A percentile compares a stretch with the other conserved stretches of the same genome.
Conservation (phyloP, 352 stramenopile species). For the Globisporangium rhizosaccharum region DNA sequence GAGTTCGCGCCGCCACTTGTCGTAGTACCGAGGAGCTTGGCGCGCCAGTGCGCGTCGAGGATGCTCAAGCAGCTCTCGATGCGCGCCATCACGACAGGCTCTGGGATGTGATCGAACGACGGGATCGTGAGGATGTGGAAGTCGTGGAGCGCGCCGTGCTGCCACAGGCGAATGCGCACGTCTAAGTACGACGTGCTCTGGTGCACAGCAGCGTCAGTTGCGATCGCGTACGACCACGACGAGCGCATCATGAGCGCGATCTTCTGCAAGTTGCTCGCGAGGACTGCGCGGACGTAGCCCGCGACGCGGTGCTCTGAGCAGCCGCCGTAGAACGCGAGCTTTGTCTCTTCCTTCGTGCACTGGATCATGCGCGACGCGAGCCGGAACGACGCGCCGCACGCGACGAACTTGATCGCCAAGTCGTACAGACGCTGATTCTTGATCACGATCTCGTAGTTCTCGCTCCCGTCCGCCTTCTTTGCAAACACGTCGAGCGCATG, state of each 20-base stretch:
- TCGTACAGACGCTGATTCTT: constrained; percentile 67
- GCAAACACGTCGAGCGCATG: constrained; percentile 36
- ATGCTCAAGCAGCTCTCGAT: constrained; percentile 37
- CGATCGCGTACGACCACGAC: constrained; percentile 46
- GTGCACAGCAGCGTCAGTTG: constrained; percentile 41
- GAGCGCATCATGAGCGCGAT: constrained; percentile 60
- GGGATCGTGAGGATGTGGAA: constrained; percentile 53
- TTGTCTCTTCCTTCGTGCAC: constrained; percentile 56
- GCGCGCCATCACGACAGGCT: constrained; percentile 27
- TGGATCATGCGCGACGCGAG: constrained; percentile 50
- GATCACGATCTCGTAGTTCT: constrained; percentile 51
- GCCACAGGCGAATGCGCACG: constrained; percentile 49
- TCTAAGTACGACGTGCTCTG: constrained; percentile 52
- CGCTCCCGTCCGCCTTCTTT: constrained; percentile 17
- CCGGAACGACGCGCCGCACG: constrained; percentile 48
- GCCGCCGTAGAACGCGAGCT: constrained; percentile 39
- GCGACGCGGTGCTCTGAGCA: constrained; percentile 44
- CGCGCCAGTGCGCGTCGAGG: constrained; percentile 43
- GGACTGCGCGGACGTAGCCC: constrained; percentile 40
- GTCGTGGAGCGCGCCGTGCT: constrained; percentile 42
- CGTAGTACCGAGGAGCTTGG: constrained; percentile 48
- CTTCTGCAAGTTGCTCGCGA: constrained; percentile 60
- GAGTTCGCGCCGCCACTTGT: constrained; percentile 24
- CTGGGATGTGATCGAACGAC: constrained; percentile 33
- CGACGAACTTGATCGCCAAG: constrained; percentile 57